phyloP scores from a whole-genome alignment of 345 rosid species.

The Psidium guajava region DNA sequence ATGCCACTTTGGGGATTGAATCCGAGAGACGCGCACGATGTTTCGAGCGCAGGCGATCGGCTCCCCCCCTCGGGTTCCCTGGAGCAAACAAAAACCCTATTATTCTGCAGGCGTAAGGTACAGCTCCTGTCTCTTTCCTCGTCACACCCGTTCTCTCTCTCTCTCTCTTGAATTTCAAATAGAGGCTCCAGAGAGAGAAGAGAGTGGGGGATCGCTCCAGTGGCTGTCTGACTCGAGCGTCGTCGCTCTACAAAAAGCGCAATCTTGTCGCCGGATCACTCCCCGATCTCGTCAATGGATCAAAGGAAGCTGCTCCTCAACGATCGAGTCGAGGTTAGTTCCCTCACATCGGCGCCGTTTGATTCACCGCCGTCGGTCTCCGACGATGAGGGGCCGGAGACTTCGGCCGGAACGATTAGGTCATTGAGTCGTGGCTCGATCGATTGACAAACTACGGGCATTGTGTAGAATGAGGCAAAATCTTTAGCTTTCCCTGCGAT shows the following conservation, averaged over 20 bases:
- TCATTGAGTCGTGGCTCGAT: not conserved
- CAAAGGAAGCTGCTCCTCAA: slow-evolving; percentile 23
- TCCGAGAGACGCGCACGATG: not conserved
- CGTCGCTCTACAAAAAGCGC: too few species aligned
- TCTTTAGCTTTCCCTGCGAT: not conserved
- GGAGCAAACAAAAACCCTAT: not conserved
- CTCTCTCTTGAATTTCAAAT: not conserved
- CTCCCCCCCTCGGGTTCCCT: not conserved
- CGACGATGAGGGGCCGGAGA: too few species aligned
- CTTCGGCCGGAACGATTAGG: not conserved
- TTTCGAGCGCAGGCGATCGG: not conserved
- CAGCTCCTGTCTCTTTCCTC: not conserved
- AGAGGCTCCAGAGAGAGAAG: not conserved
- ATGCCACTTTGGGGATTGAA: not conserved
- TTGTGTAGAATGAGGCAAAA: not conserved
- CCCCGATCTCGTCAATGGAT: slow-evolving; percentile 6
- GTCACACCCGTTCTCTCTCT: not conserved
- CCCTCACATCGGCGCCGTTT: too few species aligned
- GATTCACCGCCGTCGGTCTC: too few species aligned
- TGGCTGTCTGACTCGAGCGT: not conserved
- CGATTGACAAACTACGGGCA: not conserved
- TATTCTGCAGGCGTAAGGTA: not conserved
- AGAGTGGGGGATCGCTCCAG: not conserved
- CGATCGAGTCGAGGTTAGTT: slow-evolving; percentile 23
- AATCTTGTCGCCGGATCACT: too few species aligned